A percentile compares a stretch with the other conserved stretches of the same genome.
Evolutionary conservation across 345 rosid genomes (phyloP).

Genomic region (Gossypium raimondii): DNA sequence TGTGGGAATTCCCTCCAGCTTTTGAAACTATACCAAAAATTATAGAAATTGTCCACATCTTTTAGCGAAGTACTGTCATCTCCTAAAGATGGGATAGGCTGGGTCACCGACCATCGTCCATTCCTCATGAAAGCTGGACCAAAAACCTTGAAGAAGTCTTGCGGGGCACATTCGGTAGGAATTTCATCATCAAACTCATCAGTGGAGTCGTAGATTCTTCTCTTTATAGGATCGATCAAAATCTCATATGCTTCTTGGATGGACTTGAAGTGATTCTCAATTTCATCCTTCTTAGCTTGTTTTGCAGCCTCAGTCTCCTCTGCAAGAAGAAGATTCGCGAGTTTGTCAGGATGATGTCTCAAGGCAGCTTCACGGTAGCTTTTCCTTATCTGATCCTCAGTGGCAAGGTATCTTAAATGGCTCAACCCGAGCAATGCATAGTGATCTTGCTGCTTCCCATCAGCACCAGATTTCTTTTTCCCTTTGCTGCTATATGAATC

Average conservation of each 20-base stretch:
- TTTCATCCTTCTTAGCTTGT: constrained; percentile 89
- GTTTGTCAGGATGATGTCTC: constrained; percentile 95
- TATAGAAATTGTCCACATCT: constrained; percentile 75
- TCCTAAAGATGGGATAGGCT: constrained; percentile 73
- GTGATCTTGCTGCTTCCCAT: constrained; percentile 77
- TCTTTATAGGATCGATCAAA: constrained; percentile 77
- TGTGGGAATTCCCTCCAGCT: constrained; percentile 99
- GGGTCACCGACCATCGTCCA: constrained; percentile 91
- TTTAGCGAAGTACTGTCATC: constrained; percentile 59
- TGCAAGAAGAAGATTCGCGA: constrained; percentile 72
- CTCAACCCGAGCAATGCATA: constrained; percentile 87
- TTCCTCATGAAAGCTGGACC: constrained; percentile 97
- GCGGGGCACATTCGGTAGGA: constrained; percentile 78
- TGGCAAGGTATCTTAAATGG: constrained; percentile 94
- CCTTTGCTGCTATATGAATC: constrained; percentile 78
- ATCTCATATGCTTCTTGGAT: constrained; percentile 96
- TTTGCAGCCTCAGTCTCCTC: constrained; percentile 92
- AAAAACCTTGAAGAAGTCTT: constrained; percentile 93
- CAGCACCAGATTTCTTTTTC: constrained; percentile 79
- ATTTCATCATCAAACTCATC: constrained; percentile 98
- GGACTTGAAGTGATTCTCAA: constrained; percentile 76
- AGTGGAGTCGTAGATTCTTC: constrained; percentile 90
- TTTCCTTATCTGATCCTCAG: constrained; percentile 93
- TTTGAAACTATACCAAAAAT: constrained; percentile 86
- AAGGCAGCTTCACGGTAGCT: constrained; percentile 89